Conservation (phyloP, 805 yeast species). For the Starmerella sp. region DNA sequence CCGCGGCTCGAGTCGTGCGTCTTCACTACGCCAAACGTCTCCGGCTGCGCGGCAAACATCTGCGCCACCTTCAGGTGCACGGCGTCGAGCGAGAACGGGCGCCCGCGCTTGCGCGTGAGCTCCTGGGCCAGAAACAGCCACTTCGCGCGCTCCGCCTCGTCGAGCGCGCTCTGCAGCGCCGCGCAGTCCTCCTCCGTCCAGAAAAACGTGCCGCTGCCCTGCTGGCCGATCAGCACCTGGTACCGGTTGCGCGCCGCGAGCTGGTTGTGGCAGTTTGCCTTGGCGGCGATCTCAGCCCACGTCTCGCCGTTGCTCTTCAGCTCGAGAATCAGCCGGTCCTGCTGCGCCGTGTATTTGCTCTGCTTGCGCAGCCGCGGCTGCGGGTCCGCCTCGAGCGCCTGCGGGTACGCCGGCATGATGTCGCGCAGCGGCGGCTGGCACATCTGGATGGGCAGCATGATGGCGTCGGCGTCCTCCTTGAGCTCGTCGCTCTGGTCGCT, state of each 20-base stretch:
- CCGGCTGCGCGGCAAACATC: constrained; percentile 47
- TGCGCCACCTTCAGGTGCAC: constrained; percentile 44
- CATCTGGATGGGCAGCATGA: constrained; percentile 25
- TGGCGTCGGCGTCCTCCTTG: constrained; percentile 1
- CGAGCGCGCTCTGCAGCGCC: constrained; percentile 43
- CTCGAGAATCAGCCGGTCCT: constrained; percentile 52
- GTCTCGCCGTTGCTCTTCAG: constrained; percentile 52
- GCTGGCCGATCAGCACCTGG: constrained; percentile 73
- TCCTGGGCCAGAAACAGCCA: constrained; percentile 57
- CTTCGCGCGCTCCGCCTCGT: constrained; percentile 60
- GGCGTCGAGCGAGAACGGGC: constrained; percentile 40
- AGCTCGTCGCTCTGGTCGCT: no score
- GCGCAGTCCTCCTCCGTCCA: constrained; percentile 50
- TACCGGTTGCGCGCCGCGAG: constrained; percentile 68
- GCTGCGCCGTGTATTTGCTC: constrained; percentile 59
- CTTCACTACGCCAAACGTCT: constrained; percentile 41
- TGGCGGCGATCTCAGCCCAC: constrained; percentile 66
- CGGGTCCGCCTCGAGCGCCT: constrained; percentile 33
- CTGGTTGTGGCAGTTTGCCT: constrained; percentile 51
- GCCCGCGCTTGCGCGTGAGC: constrained; percentile 41
- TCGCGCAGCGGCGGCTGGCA: constrained; percentile 42
- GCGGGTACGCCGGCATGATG: constrained; percentile 34
- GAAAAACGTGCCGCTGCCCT: constrained; percentile 58
- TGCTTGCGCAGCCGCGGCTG: constrained; percentile 46
- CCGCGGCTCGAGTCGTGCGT: constrained; percentile 18